Evolutionary conservation across 768 basidiomycete genomes (phyloP), one percentile per base, ranked within the genome.

Genomic region (Russula sp.): DNA sequence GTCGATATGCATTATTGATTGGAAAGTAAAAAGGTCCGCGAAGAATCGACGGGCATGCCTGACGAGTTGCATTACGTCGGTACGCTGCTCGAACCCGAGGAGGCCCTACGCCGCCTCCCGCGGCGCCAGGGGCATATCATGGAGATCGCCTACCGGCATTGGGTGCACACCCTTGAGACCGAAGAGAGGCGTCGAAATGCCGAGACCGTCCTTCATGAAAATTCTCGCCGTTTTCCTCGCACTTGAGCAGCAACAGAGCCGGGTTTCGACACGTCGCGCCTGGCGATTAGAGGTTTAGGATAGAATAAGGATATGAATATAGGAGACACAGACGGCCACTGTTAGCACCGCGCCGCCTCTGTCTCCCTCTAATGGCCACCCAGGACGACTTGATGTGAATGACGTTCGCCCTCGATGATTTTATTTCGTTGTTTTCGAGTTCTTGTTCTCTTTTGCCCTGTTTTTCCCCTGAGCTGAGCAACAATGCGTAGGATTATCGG

Each of bases 1-100:
- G 25, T 29, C 25, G 25, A 29, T 29, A 43, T 45, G n/a, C 43
- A 9, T 11, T 46, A 6, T 25, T 5, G 25, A 8, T 10, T n/a
- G 3, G 29, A 41, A 13, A 35, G 20, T 11, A n/a, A 38, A 45
- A 42, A 85, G 83, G 74, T 78, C 6, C 75, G 72, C 14, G 75
- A 82, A 25, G 65, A 69, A 36, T 76, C 77, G 16, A 86, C 84
- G 13, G 79, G 81, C 8, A 86, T 84, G 83, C 70, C 78, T 0
- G 76, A 86, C 66, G 85, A 86, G 67, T 69, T 77, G 63, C 68
- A 75, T 51, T 87, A 78, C 68, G 63, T 70, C 42, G 74, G 78
- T 14, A 70, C 77, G 59, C 69, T 86, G 13, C 49, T 83, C 3
- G 56, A 71, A 0, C 68, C 74, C n/a, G 75, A 81, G 0, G 76